These are phyloP conservation scores for Cucumis sativus DNA, from an alignment of 306 rosid species.

Conservation along the genomic window Cucumber_9930_V3 NC_026659.2:24805501-24806000, in stretches of 20 bases:
- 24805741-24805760: conserved; percentile 99
- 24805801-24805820: conserved; percentile 99
- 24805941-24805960: background rate
- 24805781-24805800: conserved; percentile 83
- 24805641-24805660: background rate
- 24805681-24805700: background rate
- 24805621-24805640: background rate
- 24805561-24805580: background rate
- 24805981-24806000: background rate
- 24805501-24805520: background rate
- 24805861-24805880: conserved; percentile 52
- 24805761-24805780: conserved; percentile 97
- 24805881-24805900: conserved; percentile 3
- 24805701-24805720: background rate
- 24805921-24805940: background rate
- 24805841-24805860: conserved; percentile 70
- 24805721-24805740: conserved; percentile 64
- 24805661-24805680: background rate
- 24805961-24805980: background rate
- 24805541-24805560: background rate
- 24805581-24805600: background rate
- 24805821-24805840: conserved; percentile 75
- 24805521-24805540: background rate
- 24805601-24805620: background rate
- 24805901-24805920: background rate